phyloP scores from a whole-genome alignment of 1,139 yeast species.

The Yamadazyma siamensis region DNA sequence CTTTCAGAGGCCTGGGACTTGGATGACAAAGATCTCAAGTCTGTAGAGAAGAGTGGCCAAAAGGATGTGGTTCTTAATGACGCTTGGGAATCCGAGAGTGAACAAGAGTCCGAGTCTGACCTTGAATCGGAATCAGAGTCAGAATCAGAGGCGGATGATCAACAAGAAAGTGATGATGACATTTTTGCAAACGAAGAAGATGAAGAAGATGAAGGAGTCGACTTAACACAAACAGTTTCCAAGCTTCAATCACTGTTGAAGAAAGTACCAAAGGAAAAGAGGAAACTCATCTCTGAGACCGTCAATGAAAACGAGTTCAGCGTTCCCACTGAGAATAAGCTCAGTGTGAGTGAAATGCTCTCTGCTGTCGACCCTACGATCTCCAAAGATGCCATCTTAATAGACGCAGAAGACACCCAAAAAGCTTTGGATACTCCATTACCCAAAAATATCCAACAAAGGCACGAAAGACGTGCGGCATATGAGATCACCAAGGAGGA shows the following conservation, averaged over 20 bases:
- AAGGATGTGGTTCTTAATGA: constrained; percentile 43
- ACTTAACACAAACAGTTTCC: constrained; percentile 33
- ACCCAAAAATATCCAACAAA: constrained; percentile 80
- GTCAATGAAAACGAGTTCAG: constrained; percentile 69
- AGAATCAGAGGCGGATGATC: constrained; percentile 13
- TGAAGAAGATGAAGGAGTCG: constrained; percentile 26
- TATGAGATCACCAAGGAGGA: constrained; percentile 85
- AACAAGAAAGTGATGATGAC: constrained; percentile 19
- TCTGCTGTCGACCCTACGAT: constrained; percentile 51
- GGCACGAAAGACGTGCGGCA: constrained; percentile 87
- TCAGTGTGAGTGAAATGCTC: constrained; percentile 76
- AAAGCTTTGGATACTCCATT: constrained; percentile 73
- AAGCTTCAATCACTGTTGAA: constrained; percentile 26
- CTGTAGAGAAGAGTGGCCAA: constrained; percentile 14
- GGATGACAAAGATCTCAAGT: constrained; percentile 54
- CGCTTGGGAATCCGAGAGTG: constrained; percentile 34
- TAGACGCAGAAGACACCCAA: constrained; percentile 38
- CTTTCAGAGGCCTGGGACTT: constrained; percentile 87
- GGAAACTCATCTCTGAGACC: constrained; percentile 46
- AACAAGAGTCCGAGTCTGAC: constrained; percentile 18
- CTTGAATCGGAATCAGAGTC: constrained; percentile 15
- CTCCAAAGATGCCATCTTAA: constrained; percentile 48
- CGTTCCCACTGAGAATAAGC: constrained; percentile 56
- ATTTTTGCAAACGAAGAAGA: constrained; percentile 11
- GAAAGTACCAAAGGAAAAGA: constrained; percentile 35